Evolutionary conservation across 2,329 filamentous ascomycete genomes (phyloP), one percentile per base, ranked within the genome.

Genomic region (Didymella keratinophila): DNA sequence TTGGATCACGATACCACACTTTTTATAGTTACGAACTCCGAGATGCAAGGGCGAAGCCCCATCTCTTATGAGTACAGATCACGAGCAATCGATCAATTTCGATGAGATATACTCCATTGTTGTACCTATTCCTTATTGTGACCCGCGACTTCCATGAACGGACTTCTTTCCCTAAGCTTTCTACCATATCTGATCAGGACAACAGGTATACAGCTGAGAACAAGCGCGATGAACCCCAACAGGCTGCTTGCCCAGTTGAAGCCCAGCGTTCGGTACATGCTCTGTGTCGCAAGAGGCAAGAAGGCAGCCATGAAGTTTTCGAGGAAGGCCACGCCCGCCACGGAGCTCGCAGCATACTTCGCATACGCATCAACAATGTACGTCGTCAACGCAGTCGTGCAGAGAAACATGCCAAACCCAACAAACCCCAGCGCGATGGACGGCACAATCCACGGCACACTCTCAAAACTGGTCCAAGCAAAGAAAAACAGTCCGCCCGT

Each of bases 321-420:
- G 4, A 80, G 76, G 39, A 82, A 77, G 0, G 78, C 80, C 3
- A 82, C 77, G 0, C 80, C 82, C 4, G 80, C 81, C 25, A 84
- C 76, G 0, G 81, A 81, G 34, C 79, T 82, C 1, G 77, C 82
- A 4, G 82, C 80, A 58, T 82, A 84, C 48, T 78, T 79, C 2
- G 77, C 76, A 58, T 84, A 85, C 2, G 79, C 75, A 64, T 84
- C 83, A 2, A 80, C 77, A 14, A 84, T 71, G 50, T 85, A 85
- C 55, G 80, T 79, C 18, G 79, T 78, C 16, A 82, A 78, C 0
- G 78, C 79, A 1, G 75, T 71, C 0, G 83, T 78, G 9, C 83
- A 78, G 30, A 77, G 73, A 12, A 80, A 80, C 63, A 80, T 82
- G 2, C 82, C 82, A 25, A 81, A 81, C 0, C 82, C 82, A 1